Conservation (phyloP, 768 basidiomycete genomes). For the Piloderma croceum region DNA sequence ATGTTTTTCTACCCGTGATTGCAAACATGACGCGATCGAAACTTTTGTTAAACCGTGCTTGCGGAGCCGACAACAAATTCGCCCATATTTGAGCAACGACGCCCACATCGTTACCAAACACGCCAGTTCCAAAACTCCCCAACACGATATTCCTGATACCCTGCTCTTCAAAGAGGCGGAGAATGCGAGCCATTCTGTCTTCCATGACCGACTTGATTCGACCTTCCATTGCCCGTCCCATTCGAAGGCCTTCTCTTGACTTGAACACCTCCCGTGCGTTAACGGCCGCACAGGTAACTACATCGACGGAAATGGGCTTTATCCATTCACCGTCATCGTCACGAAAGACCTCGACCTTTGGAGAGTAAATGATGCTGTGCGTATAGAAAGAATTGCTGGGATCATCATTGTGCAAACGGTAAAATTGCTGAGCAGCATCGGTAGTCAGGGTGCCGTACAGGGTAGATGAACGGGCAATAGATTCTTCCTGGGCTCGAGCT, state of each 20-base stretch:
- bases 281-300: conserved; percentile 71
- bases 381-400: no score
- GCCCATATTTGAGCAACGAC: conserved; percentile 45
- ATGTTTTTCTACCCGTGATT: conserved; percentile 39
- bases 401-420: conserved; percentile 50
- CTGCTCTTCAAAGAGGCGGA: conserved; percentile 41
- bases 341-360: conserved; percentile 55
- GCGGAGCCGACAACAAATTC: conserved; percentile 33
- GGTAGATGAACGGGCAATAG: conserved; percentile 70
- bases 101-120: conserved; percentile 39
- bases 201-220: conserved; percentile 38
- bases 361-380: conserved; percentile 76
- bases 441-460: conserved; percentile 60
- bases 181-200: conserved; percentile 47
- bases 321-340: conserved; percentile 55
- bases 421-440: conserved; percentile 51
- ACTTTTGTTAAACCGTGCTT: conserved; percentile 34
- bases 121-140: conserved; percentile 50
- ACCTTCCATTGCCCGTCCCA: not conserved
- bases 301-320: conserved; percentile 54
- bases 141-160: conserved; percentile 41
- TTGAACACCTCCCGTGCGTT: conserved; percentile 50
- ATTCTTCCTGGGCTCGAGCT: conserved; percentile 76
- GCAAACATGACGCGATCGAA: conserved; percentile 48
- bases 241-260: conserved; percentile 11